phyloP scores from a whole-genome alignment of 768 basidiomycete species.

The Russula compacta region DNA sequence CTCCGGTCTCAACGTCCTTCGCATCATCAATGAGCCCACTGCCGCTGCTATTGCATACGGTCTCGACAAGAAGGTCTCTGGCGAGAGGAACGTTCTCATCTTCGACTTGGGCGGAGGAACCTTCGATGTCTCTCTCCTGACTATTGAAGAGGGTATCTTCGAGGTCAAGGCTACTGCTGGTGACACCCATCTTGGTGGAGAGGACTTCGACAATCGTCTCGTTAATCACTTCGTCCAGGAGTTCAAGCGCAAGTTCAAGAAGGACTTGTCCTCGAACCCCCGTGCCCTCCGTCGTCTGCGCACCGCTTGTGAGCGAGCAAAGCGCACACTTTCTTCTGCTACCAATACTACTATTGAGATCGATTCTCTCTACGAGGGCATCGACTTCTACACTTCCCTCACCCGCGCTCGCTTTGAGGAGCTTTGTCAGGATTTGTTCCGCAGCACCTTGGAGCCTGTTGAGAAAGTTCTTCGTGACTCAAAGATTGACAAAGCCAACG shows the following conservation, averaged over 20 bases:
- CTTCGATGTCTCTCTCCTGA: slow-evolving; percentile 94
- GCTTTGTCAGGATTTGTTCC: slow-evolving; percentile 92
- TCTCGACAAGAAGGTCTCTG: slow-evolving; percentile 86
- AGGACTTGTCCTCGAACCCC: slow-evolving; percentile 84
- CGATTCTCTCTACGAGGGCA: slow-evolving; percentile 94
- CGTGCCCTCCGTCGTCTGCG: slow-evolving; percentile 96
- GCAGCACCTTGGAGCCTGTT: slow-evolving; percentile 86
- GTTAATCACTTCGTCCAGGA: slow-evolving; percentile 96
- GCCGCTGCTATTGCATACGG: slow-evolving; percentile 98
- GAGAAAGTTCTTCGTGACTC: slow-evolving; percentile 98
- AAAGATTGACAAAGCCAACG: slow-evolving; percentile 93
- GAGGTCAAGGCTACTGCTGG: slow-evolving; percentile 98
- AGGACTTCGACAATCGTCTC: slow-evolving; percentile 96
- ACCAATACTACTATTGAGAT: slow-evolving; percentile 97
- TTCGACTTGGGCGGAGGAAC: slow-evolving; percentile 99
- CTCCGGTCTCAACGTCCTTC: slow-evolving; percentile 88
- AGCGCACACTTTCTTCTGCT: slow-evolving; percentile 95
- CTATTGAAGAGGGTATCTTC: slow-evolving; percentile 96
- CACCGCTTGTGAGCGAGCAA: slow-evolving; percentile 97
- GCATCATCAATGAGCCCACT: slow-evolving; percentile 98
- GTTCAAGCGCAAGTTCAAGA: slow-evolving; percentile 98
- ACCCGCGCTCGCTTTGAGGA: slow-evolving; percentile 98
- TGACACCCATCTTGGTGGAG: slow-evolving; percentile 97
- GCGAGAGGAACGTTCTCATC: slow-evolving; percentile 93
- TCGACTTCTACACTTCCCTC: slow-evolving; percentile 97